Percentiles rank a stretch among this genome's conserved stretches.
Evolutionary conservation across 2,329 filamentous ascomycete genomes (phyloP).

Genomic region (Fusarium mexicanum): DNA sequence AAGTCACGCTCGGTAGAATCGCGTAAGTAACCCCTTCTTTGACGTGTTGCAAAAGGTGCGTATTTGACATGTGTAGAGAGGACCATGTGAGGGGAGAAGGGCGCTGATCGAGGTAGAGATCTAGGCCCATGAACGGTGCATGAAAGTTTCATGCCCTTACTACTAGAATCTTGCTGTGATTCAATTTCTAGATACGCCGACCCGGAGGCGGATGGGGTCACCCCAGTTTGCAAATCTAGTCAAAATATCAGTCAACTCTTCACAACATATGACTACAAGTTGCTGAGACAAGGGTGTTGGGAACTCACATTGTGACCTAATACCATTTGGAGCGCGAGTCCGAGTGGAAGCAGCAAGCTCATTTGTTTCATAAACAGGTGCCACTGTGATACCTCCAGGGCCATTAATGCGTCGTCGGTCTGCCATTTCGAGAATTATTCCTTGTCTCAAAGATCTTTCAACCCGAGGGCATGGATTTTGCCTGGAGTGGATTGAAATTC

Average conservation of each 20-base stretch:
- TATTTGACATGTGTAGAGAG: slow-evolving; percentile 96
- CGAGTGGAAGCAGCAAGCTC: slow-evolving; percentile 57
- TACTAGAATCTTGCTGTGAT: slow-evolving; percentile 55
- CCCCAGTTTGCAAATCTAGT: slow-evolving; percentile 86
- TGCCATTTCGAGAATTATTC: slow-evolving; percentile 63
- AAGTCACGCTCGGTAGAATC: slow-evolving; percentile 90
- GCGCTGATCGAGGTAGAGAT: slow-evolving; percentile 86
- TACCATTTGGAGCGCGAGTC: slow-evolving; percentile 71
- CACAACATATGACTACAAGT: not conserved
- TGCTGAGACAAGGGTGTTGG: not conserved
- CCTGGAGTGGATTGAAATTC: slow-evolving; percentile 6
- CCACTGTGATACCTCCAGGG: slow-evolving; percentile 78
- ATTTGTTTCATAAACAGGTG: slow-evolving; percentile 74
- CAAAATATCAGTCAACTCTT: slow-evolving; percentile 33
- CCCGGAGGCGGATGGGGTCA: slow-evolving; percentile 92
- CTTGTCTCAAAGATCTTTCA: not conserved
- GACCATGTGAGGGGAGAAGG: slow-evolving; percentile 92
- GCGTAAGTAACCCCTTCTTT: slow-evolving; percentile 84
- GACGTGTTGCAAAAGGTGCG: slow-evolving; percentile 88
- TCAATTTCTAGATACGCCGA: slow-evolving; percentile 85
- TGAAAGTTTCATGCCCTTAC: slow-evolving; percentile 85
- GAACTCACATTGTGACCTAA: slow-evolving; percentile 85
- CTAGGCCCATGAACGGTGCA: slow-evolving; percentile 94
- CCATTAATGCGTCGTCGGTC: slow-evolving; percentile 93
- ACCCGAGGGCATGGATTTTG: slow-evolving; percentile 34